Evolutionary conservation across 2,329 filamentous ascomycete species (phyloP).

Genomic region (Ascochyta fabae): DNA sequence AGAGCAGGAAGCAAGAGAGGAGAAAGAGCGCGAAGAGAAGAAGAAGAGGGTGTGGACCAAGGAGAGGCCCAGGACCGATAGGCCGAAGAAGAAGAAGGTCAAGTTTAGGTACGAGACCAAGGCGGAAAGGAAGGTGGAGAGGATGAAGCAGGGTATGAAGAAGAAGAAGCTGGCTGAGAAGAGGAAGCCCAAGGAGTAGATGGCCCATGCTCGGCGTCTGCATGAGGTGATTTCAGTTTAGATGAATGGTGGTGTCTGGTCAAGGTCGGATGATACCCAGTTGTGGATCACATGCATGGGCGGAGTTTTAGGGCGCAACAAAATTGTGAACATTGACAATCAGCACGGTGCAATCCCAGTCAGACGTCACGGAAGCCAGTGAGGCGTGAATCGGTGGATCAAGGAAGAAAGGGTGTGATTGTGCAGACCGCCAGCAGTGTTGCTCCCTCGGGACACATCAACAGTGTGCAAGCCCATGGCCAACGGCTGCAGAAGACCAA

Average conservation of each 20-base stretch:
- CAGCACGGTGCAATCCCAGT: neutral
- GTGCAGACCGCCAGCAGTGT: slow-evolving; percentile 27
- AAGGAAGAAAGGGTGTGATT: slow-evolving; percentile 14
- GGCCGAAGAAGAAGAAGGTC: slow-evolving; percentile 80
- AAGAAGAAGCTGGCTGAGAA: slow-evolving; percentile 74
- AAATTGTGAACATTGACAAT: neutral
- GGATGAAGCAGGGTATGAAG: slow-evolving; percentile 68
- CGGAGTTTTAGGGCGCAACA: slow-evolving; percentile 9
- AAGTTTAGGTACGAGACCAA: slow-evolving; percentile 95
- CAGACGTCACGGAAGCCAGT: neutral
- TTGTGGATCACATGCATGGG: slow-evolving; percentile 20
- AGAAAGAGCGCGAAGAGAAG: slow-evolving; percentile 40
- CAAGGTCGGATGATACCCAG: slow-evolving; percentile 12
- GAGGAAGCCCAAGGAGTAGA: slow-evolving; percentile 48
- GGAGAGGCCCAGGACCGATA: slow-evolving; percentile 55
- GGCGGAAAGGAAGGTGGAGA: slow-evolving; percentile 71
- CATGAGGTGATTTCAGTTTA: neutral
- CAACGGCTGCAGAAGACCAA: slow-evolving; percentile 30
- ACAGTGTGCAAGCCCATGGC: slow-evolving; percentile 40
- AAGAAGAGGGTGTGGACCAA: slow-evolving; percentile 59
- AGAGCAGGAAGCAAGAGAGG: slow-evolving; percentile 31
- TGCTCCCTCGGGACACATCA: slow-evolving; percentile 42
- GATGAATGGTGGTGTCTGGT: neutral
- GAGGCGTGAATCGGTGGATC: neutral
- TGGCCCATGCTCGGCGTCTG: neutral